Evolutionary conservation across 2,329 filamentous ascomycete species (phyloP), one percentile per base, ranked within the genome.

Genomic region (Blumeria graminis): DNA sequence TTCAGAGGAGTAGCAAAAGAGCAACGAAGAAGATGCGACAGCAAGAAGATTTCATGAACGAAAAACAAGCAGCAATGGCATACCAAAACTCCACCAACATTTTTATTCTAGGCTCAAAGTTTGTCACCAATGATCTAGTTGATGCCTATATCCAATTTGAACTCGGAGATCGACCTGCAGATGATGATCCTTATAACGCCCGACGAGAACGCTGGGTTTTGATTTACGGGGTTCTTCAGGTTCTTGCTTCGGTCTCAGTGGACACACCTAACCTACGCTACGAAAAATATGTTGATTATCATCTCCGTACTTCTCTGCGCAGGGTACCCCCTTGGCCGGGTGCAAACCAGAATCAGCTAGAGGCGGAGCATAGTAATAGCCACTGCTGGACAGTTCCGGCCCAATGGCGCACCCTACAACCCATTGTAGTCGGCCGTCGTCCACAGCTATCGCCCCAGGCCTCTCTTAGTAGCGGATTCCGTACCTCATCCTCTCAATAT

Each of bases 41-140:
- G 56, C 32, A 32, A 3, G 61, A 63, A 14, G 62, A 64, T 51
- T 61, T 58, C 57, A 63, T 63, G 56, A 58, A 58, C 5, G 62
- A 63, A 54, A 57, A 62, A 39, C 61, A 57, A 46, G 60, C 61
- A 28, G 62, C 62, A 38, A 67, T 81, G 2, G 76, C 76, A 0
- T 78, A 81, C 61, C 76, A 74, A 0, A 75, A 79, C 61, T 74
- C 76, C 0, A 79, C 76, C 18, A 81, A 81, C 62, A 74, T 79
- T 52, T 75, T 76, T 60, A 69, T 72, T 1, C 67, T 80, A 1
- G 74, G 75, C 0, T 73, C 72, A 32, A 72, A 75, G 13, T 76
- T 75, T 57, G 69, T 69, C 22, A 70, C 71, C 50, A 79, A 76
- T 32, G 70, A 72, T 36, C 69, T 80, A 0, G 72, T 80, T 4